Conservation (phyloP, 2,329 filamentous ascomycete genomes). For the Fusarium odoratissimum region DNA sequence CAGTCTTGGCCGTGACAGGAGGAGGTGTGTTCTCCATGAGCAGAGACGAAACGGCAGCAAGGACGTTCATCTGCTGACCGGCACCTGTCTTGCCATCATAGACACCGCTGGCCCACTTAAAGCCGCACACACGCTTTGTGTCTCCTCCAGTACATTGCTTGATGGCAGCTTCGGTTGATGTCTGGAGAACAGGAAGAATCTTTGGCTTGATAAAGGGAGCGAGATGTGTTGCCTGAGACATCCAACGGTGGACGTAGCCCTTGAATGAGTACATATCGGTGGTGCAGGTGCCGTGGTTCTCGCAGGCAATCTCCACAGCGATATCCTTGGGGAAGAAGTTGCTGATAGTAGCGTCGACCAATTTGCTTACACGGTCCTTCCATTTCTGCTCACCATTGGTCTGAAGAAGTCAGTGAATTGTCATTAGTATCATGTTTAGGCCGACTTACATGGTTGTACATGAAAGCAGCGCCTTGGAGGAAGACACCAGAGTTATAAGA, state of each 20-base stretch:
- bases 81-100: constrained; percentile 68
- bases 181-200: constrained; percentile 64
- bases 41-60: constrained; percentile 66
- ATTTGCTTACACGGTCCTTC: constrained; percentile 59
- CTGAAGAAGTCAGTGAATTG: constrained; percentile 44
- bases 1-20: constrained; percentile 60
- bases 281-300: constrained; percentile 65
- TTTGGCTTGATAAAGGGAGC: constrained; percentile 63
- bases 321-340: constrained; percentile 67
- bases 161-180: constrained; percentile 65
- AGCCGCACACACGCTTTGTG: constrained; percentile 62
- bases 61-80: constrained; percentile 70
- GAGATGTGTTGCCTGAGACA: constrained; percentile 63
- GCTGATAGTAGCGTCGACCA: constrained; percentile 52
- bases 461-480: constrained; percentile 68
- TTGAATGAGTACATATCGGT: constrained; percentile 74
- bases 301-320: constrained; percentile 72
- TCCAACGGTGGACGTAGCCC: constrained; percentile 68
- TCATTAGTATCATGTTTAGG: not conserved
- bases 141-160: constrained; percentile 65
- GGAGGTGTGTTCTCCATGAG: constrained; percentile 56
- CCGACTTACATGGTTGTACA: constrained; percentile 68
- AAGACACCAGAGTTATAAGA: constrained; percentile 71
- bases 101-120: constrained; percentile 62
- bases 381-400: constrained; percentile 63